A percentile compares a stretch with the other conserved stretches of the same genome.
Evolutionary conservation across 2,329 filamentous ascomycete species (phyloP).

Genomic region (Thielaviopsis ethacetica): DNA sequence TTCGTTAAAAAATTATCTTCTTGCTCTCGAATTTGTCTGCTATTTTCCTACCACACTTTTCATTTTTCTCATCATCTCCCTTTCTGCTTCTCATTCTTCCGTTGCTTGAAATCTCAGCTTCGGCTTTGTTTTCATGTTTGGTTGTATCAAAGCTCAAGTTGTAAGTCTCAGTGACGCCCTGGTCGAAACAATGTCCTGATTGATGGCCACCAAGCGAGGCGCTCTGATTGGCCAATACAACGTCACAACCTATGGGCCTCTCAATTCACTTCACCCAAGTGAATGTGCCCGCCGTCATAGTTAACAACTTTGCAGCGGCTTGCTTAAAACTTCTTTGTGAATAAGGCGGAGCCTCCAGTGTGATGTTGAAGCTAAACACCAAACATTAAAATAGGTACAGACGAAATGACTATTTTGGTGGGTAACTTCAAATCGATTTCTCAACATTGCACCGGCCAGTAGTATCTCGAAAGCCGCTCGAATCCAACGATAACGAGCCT

Average conservation of each 20-base stretch:
- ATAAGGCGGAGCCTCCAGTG: too few relatives aligned
- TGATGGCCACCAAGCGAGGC: slow-evolving; percentile 9
- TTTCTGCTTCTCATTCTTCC: neutral
- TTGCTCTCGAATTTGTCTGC: neutral
- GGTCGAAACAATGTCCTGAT: slow-evolving; percentile 10
- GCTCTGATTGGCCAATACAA: slow-evolving; percentile 6
- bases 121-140: neutral
- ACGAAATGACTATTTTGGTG: neutral
- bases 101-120: neutral
- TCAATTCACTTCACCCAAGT: neutral
- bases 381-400: neutral
- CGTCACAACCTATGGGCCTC: neutral
- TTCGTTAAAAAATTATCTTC: too few relatives aligned
- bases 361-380: neutral
- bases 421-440: neutral
- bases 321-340: too few relatives aligned
- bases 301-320: too few relatives aligned
- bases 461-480: neutral
- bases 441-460: too few relatives aligned
- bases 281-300: too few relatives aligned
- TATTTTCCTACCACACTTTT: neutral
- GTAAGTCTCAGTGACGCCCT: slow-evolving; percentile 8
- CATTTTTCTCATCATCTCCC: neutral
- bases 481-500: neutral
- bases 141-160: slow-evolving; percentile 5